Evolutionary conservation across 148 eudicot species (phyloP).

Genomic region (Fallopia convolvulus): DNA sequence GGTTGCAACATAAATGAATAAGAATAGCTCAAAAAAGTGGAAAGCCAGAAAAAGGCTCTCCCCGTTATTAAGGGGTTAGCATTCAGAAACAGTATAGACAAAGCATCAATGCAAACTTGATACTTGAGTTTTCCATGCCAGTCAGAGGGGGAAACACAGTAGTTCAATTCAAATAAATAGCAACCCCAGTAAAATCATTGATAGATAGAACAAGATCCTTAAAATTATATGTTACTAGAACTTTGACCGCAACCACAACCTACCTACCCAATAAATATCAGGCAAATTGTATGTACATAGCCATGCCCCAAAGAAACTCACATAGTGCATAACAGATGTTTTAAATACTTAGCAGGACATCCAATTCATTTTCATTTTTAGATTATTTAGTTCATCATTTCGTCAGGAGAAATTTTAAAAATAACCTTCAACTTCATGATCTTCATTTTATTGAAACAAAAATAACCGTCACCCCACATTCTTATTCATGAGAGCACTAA

Average conservation of each 20-base stretch:
- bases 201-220: background rate
- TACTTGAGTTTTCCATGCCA: background rate
- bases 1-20: background rate
- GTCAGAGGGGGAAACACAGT: background rate
- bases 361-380: too few relatives aligned
- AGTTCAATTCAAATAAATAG: background rate
- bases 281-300: background rate
- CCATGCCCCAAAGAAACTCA: background rate
- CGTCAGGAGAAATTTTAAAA: too few relatives aligned
- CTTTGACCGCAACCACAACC: background rate
- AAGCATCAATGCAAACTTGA: background rate
- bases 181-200: too few relatives aligned
- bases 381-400: too few relatives aligned
- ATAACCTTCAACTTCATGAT: too few relatives aligned
- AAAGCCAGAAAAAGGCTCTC: background rate
- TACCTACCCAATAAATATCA: background rate
- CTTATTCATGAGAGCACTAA: too few relatives aligned
- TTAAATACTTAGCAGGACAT: background rate
- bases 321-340: background rate
- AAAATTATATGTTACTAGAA: background rate
- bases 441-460: too few relatives aligned
- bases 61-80: background rate
- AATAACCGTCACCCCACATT: too few relatives aligned
- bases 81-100: background rate
- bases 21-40: too few relatives aligned